A percentile compares a stretch with the other conserved stretches of the same genome.
Conservation (phyloP, 805 yeast genomes). For the Kurtzmaniella cleridarum region DNA sequence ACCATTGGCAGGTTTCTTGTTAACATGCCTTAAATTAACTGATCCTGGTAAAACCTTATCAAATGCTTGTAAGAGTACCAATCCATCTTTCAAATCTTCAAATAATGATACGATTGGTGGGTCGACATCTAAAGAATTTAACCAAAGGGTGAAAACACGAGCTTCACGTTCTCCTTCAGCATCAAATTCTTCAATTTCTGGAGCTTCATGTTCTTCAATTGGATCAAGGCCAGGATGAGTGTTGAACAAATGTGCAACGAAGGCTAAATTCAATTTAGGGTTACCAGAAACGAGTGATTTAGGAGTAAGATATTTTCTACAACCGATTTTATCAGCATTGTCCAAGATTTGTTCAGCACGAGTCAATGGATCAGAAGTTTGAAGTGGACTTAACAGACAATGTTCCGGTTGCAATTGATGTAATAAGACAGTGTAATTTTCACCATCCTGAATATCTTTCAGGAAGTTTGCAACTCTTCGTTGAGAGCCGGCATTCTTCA, state of each 20-base stretch:
- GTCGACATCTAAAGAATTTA: constrained; percentile 92
- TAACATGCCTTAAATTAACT: constrained; percentile 72
- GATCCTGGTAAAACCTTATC: constrained; percentile 95
- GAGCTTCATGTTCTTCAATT: constrained; percentile 81
- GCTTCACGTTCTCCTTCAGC: constrained; percentile 99
- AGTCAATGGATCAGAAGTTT: constrained; percentile 63
- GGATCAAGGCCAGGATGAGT: constrained; percentile 97
- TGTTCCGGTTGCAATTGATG: constrained; percentile 80
- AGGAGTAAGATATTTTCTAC: constrained; percentile 93
- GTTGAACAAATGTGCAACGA: constrained; percentile 95
- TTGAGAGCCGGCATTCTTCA: constrained; percentile 85
- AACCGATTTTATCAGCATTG: constrained; percentile 86
- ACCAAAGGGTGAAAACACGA: constrained; percentile 95
- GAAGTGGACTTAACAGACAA: constrained; percentile 80
- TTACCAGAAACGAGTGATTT: constrained; percentile 91
- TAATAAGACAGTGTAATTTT: constrained; percentile 83
- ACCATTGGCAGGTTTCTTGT: constrained; percentile 76
- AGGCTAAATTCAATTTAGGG: constrained; percentile 93
- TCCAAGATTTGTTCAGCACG: constrained; percentile 84
- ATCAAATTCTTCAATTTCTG: constrained; percentile 95
- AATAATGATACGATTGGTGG: constrained; percentile 89
- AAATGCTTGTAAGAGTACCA: constrained; percentile 81
- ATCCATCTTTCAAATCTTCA: constrained; percentile 93
- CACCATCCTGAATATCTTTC: constrained; percentile 88
- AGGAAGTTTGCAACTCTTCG: constrained; percentile 85